phyloP scores from a whole-genome alignment of 768 basidiomycete genomes.

The Strobilomyces dryophilus region DNA sequence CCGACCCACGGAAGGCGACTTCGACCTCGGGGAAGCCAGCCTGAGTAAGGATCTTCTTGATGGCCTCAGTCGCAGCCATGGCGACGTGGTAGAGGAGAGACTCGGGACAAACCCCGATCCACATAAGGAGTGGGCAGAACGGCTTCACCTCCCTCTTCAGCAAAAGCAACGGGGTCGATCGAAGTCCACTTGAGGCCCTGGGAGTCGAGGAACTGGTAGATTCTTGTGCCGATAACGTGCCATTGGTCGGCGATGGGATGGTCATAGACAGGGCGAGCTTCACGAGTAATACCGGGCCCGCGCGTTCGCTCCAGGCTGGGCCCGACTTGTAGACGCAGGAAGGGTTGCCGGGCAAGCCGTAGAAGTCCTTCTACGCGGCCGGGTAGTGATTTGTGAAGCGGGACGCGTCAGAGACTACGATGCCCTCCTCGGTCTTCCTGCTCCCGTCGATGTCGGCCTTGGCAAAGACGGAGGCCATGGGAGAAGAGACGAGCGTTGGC shows the following conservation, averaged over 20 bases:
- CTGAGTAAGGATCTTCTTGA: background rate
- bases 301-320: background rate
- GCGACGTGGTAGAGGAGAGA: background rate
- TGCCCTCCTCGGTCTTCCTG: background rate
- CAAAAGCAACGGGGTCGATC: background rate
- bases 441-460: too few relatives aligned
- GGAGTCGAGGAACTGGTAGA: background rate
- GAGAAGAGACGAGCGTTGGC: too few relatives aligned
- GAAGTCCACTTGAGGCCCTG: background rate
- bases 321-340: background rate
- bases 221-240: background rate
- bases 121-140: background rate
- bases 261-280: background rate
- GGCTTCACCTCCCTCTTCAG: background rate
- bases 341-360: background rate
- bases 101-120: background rate
- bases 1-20: background rate
- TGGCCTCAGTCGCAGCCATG: background rate
- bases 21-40: background rate
- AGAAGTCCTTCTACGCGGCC: background rate
- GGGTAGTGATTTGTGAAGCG: background rate
- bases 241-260: background rate
- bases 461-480: too few relatives aligned
- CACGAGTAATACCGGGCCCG: background rate
- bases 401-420: background rate